Evolutionary conservation across 116 monocot genomes (phyloP), one percentile per base, ranked within the genome.

Genomic region (Posidonia oceanica): DNA sequence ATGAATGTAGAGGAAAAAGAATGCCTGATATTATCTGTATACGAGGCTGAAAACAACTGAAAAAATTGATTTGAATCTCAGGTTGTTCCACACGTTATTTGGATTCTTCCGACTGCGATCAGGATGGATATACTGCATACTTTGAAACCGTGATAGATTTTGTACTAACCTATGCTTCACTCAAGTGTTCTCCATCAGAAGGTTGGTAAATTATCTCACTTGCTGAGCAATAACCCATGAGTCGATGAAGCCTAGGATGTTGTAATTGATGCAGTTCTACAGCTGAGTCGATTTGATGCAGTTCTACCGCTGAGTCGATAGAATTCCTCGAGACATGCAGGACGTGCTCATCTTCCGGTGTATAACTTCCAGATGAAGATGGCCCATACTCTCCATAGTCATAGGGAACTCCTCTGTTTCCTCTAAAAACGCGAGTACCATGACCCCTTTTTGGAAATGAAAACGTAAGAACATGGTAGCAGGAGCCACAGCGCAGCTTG

Each of bases 201-300:
- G 39, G 52, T 39, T 38, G 52, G 61, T 11, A 74, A 7, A 79
- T 38, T 11, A 79, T 37, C 14, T 79, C 79, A 3, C 79, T 69
- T n/a, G 79, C 79, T 6, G 79, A 79, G 36, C 13, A 23, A 64
- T 79, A 79, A 4, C 79, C 79, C 79, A 79, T 73, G 20, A 78
- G 73, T 2, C 22, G 41, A 61, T 78, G 78, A 44, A 78, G 73
- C 14, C 29, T 29, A 29, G 1, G 29, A 0, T 29, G 29, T 29
- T 29, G n/a, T 6, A 44, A 44, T 10, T 44, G 44, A 44, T 44
- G 44, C 44, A 44, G 44, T 10, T 10, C n/a, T n/a, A n/a, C 10
- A 44, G 44, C 5, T 44, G 5, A 10, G 69, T 21, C 3, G 51
- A 2, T 58, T 18, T 5, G 3, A 41, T 18, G 18, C 36, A 17